Percentiles rank a stretch among this genome's conserved stretches.
phyloP scores from a whole-genome alignment of 2,329 filamentous ascomycete species.

The Atkinsonella hypoxylon region DNA sequence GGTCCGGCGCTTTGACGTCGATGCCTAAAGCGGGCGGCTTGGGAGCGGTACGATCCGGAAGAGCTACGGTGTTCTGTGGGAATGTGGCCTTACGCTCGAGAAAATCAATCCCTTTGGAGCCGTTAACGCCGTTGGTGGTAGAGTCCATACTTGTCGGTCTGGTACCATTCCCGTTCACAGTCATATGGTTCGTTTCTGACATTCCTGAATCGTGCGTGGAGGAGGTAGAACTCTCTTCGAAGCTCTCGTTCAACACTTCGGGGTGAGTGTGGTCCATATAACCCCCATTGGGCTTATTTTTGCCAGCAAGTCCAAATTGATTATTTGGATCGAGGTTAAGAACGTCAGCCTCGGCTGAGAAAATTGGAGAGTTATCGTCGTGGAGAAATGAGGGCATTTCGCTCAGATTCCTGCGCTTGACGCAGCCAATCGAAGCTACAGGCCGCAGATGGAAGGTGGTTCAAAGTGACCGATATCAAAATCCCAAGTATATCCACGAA shows the following conservation, averaged over 20 bases:
- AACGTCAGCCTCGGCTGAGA: conserved; percentile 29
- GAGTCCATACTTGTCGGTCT: conserved; percentile 45
- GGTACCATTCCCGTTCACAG: conserved; percentile 30
- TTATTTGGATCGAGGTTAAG: conserved; percentile 31
- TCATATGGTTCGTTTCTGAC: conserved; percentile 32
- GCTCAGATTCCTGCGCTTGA: conserved; percentile 8
- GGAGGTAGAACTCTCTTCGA: conserved; percentile 41
- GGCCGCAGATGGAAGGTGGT: background rate
- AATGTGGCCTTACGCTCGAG: conserved; percentile 16
- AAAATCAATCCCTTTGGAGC: conserved; percentile 18
- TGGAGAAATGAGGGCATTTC: conserved; percentile 44
- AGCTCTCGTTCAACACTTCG: conserved; percentile 37
- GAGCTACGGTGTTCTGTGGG: conserved; percentile 16
- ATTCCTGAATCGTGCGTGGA: conserved; percentile 41
- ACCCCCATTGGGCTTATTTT: conserved; percentile 24
- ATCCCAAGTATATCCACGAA: background rate
- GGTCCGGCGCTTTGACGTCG: conserved; percentile 10
- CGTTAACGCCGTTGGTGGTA: conserved; percentile 42
- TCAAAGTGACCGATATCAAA: background rate
- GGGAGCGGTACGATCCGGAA: conserved; percentile 19
- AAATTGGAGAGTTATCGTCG: conserved; percentile 31
- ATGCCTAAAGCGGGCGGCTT: conserved; percentile 9
- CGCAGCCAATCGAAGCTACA: background rate
- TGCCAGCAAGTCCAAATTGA: conserved; percentile 23
- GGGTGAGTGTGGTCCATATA: conserved; percentile 29